Base-by-base conservation (phyloP, 2,329 filamentous ascomycete genomes). In the Epichloe festucae region DNA sequence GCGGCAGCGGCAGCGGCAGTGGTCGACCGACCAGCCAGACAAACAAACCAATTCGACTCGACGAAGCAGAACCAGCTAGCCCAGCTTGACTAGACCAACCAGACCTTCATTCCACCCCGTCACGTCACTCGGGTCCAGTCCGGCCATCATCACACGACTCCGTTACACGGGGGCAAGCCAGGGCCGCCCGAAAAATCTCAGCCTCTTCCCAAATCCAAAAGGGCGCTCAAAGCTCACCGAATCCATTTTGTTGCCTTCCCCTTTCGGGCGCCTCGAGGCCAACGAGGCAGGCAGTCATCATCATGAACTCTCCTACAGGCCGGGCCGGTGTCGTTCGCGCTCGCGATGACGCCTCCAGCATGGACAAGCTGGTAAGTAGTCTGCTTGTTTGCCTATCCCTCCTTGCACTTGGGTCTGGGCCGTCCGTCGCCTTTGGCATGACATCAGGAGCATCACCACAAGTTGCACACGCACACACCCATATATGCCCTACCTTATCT, bases 311-410 rank as follows among this genome's bases (percentile, higher is more conserved):
- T 53, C 63, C 67, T 49, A 74, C 73, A 56, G 76, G 76, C 65
- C 76, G 74, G 68, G 77, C 77, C 60, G 78, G 78, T 61, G 66
- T 80, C 58, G 73, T 83, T 60, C 70, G 74, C 62, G 73, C 77
- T 58, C 63, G 71, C 55, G 70, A 75, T 49, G 73, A 75, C 66
- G 74, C 70, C 56, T 70, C 70, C 55, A 70, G 66, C 59, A 74
- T 82, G 71, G 76, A 78, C 57, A 76, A 74, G 63, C 70, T 82
- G 70, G 79, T 83, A 73, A 72, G 76, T 70, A n/a, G 21, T 52
- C 55, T 34, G 23, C 11, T 35, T 15, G 23, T 42, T 49, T 41
- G 47, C 27, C 34, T 35, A 27, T 36, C n/a, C 17, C 17, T 43
- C 14, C 27, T 15, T 46, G 53, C 45, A 52, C 53, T 47, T 53